A percentile compares a stretch with the other conserved stretches of the same genome.
Conservation (phyloP, 192 early-diverging fungal genomes). For the Linderina pennispora region DNA sequence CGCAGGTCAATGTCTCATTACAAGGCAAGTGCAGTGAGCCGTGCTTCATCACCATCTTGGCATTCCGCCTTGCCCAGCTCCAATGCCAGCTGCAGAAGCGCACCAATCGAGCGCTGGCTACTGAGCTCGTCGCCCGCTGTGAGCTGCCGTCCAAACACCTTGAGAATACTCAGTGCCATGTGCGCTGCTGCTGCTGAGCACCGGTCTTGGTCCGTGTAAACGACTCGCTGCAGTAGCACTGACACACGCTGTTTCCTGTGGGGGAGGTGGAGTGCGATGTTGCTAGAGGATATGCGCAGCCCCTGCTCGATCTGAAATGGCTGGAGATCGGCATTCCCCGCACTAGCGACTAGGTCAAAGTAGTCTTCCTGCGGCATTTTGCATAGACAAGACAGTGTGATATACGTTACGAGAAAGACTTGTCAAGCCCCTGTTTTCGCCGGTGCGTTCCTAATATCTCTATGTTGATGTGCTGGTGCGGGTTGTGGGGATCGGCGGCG, state of each 20-base stretch:
- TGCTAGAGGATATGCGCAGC: conserved; percentile 9
- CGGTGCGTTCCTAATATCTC: too few relatives aligned
- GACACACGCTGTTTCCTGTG: background rate
- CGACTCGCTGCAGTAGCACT: conserved; percentile 22
- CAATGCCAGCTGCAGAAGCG: conserved; percentile 16
- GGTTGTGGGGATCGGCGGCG: too few relatives aligned
- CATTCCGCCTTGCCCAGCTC: background rate
- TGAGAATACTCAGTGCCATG: conserved; percentile 26
- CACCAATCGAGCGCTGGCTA: conserved; percentile 7
- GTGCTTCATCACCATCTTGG: background rate
- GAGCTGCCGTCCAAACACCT: conserved; percentile 20
- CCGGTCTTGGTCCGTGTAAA: conserved; percentile 23
- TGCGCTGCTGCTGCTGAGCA: conserved; percentile 9
- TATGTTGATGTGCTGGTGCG: too few relatives aligned
- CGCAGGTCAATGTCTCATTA: conserved; percentile 35
- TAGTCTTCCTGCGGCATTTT: too few relatives aligned
- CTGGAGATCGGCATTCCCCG: background rate
- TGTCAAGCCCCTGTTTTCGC: too few relatives aligned
- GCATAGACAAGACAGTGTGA: too few relatives aligned
- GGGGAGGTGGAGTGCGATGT: background rate
- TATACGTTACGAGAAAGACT: too few relatives aligned
- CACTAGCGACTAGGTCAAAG: background rate
- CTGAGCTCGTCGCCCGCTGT: conserved; percentile 12
- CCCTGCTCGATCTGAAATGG: conserved; percentile 10
- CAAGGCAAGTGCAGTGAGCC: too few relatives aligned